Evolutionary conservation across 1,139 yeast genomes (phyloP).

Genomic region (Hansenula sp.): DNA sequence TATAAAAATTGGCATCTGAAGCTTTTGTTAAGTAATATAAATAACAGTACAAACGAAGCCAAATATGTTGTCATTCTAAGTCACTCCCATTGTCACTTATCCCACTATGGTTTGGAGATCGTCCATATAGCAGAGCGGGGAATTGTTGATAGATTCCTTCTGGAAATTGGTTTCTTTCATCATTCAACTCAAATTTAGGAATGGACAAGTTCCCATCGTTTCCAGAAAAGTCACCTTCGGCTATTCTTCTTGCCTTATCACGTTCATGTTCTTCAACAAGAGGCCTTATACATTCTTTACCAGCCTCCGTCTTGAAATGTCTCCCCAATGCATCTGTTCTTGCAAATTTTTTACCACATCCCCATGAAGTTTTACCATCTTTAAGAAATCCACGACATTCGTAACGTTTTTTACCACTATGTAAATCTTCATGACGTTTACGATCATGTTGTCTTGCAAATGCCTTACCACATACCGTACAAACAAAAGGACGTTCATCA

Average conservation of each 20-base stretch:
- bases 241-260: conserved; percentile 22
- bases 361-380: conserved; percentile 63
- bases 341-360: conserved; percentile 92
- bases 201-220: conserved; percentile 6
- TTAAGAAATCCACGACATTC: conserved; percentile 75
- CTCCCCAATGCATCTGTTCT: conserved; percentile 93
- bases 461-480: conserved; percentile 86
- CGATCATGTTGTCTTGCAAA: conserved; percentile 96
- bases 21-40: too few species aligned
- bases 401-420: conserved; percentile 84
- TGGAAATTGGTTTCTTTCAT: conserved; percentile 8
- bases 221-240: neutral
- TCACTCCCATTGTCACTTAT: conserved; percentile 7
- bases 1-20: too few species aligned
- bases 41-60: too few species aligned
- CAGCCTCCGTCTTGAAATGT: conserved; percentile 93
- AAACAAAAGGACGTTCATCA: conserved; percentile 86
- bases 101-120: conserved; percentile 5
- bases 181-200: conserved; percentile 6
- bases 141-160: conserved; percentile 17
- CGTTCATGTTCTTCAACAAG: conserved; percentile 64
- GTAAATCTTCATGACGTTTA: conserved; percentile 90
- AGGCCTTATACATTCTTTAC: conserved; percentile 75
- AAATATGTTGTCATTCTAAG: conserved; percentile 1
- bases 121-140: conserved; percentile 6